These are phyloP conservation scores for Pseudopithomyces maydicus DNA, from an alignment of 2,329 filamentous ascomycete species.

Conservation along the genomic window DNA sequence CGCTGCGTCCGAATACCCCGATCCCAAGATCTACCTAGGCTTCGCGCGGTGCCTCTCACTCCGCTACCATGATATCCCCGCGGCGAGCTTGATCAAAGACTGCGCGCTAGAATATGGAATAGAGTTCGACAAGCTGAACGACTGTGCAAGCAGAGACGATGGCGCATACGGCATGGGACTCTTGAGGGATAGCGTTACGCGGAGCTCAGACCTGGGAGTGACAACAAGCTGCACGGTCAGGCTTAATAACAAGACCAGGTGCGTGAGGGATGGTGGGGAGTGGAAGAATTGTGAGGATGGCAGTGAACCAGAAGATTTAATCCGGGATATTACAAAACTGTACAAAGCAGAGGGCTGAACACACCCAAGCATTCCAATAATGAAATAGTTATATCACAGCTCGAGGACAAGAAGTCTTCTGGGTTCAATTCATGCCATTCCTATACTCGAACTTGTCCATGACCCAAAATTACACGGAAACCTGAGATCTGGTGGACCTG, in stretches of 20 bases:
- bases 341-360: conserved; percentile 51
- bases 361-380: conserved; percentile 15
- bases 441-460: neutral
- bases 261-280: conserved; percentile 76
- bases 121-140: conserved; percentile 79
- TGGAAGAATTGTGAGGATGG: conserved; percentile 82
- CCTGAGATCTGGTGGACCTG: neutral
- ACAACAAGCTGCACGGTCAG: conserved; percentile 59
- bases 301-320: conserved; percentile 70
- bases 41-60: conserved; percentile 89
- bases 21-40: conserved; percentile 85
- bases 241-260: conserved; percentile 79
- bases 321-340: conserved; percentile 76
- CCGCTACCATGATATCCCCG: conserved; percentile 78
- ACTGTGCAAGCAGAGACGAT: conserved; percentile 78
- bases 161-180: conserved; percentile 72
- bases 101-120: conserved; percentile 92
- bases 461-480: neutral
- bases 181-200: conserved; percentile 70
- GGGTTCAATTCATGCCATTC: too few relatives aligned
- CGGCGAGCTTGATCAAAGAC: conserved; percentile 76
- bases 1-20: conserved; percentile 79
- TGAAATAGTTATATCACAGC: neutral
- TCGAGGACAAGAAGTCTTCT: too few relatives aligned
- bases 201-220: conserved; percentile 58